Evolutionary conservation across 2,329 filamentous ascomycete genomes (phyloP).

Genomic region (Aspergillus proliferans): DNA sequence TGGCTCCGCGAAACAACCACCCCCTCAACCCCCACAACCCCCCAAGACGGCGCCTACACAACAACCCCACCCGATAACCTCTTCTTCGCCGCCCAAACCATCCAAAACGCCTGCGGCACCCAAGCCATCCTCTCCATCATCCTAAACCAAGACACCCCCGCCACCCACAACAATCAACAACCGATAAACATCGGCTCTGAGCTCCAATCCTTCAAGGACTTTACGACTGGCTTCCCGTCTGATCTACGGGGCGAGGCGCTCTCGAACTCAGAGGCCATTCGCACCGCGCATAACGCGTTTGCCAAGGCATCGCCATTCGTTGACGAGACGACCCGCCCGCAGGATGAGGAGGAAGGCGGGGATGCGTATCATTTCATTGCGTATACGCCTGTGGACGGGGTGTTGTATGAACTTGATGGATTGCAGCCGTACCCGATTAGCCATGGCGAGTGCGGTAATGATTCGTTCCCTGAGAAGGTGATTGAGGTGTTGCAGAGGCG

Average conservation of each 20-base stretch:
- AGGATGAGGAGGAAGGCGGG: constrained; percentile 63
- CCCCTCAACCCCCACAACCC: constrained; percentile 57
- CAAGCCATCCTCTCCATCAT: constrained; percentile 89
- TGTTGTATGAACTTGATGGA: constrained; percentile 89
- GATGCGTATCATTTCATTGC: constrained; percentile 98
- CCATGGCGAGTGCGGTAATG: constrained; percentile 67
- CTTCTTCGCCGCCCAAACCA: constrained; percentile 95
- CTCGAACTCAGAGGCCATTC: constrained; percentile 64
- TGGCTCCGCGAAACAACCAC: constrained; percentile 51
- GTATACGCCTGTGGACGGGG: constrained; percentile 74
- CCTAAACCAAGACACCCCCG: constrained; percentile 63
- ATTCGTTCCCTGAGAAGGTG: constrained; percentile 70
- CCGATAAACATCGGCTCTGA: constrained; percentile 64
- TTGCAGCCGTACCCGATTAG: constrained; percentile 87
- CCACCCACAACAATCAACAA: constrained; percentile 11
- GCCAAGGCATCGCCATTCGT: constrained; percentile 83
- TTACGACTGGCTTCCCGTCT: constrained; percentile 74
- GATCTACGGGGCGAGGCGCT: constrained; percentile 67
- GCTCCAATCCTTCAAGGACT: constrained; percentile 76
- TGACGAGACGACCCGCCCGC: constrained; percentile 74
- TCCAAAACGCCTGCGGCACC: constrained; percentile 96
- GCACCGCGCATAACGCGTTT: constrained; percentile 83
- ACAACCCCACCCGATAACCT: constrained; percentile 65
- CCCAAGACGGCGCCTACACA: constrained; percentile 78
- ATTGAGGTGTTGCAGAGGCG: constrained; percentile 81